Percentiles rank a stretch among this genome's conserved stretches.
These are phyloP conservation scores for Iberis amara DNA, from an alignment of 441 rosid species.

Conservation along the genomic window DNA sequence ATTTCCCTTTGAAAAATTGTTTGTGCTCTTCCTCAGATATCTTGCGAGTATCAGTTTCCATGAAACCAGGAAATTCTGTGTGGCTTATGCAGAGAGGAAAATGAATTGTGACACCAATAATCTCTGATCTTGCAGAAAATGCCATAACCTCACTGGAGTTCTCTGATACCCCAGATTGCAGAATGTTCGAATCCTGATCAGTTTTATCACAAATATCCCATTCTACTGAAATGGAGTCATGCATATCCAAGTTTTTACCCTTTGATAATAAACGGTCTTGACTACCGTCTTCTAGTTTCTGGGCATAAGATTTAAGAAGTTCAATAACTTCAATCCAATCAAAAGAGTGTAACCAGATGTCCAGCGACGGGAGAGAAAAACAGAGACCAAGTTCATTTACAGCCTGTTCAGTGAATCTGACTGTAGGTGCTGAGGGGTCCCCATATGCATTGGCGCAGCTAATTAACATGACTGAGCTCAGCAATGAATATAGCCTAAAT, in stretches of 20 bases:
- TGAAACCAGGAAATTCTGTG: conserved; percentile 30
- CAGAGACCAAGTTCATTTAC: conserved; percentile 38
- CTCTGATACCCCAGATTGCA: conserved; percentile 31
- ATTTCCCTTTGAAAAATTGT: conserved; percentile 33
- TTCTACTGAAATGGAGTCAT: conserved; percentile 28
- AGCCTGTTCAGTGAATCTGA: conserved; percentile 43
- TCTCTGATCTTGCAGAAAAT: conserved; percentile 47
- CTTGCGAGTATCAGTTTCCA: conserved; percentile 34
- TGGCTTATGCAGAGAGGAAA: conserved; percentile 45
- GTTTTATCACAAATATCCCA: conserved; percentile 30
- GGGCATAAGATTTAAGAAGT: conserved; percentile 36
- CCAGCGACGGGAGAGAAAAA: conserved; percentile 68
- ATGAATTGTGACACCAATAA: conserved; percentile 51
- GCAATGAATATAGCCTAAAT: conserved; percentile 49
- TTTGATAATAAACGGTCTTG: conserved; percentile 27
- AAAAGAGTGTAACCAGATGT: conserved; percentile 63
- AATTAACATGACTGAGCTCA: conserved; percentile 51
- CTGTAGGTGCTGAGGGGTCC: conserved; percentile 44
- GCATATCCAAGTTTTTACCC: conserved; percentile 26
- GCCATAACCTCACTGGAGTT: conserved; percentile 25
- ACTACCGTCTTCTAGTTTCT: conserved; percentile 35
- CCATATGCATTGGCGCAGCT: conserved; percentile 40
- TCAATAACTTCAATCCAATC: conserved; percentile 61
- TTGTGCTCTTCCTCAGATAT: conserved; percentile 31
- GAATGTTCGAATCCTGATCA: conserved; percentile 27